Conservation (phyloP, 768 basidiomycete genomes). For the Flagelloscypha sp. region DNA sequence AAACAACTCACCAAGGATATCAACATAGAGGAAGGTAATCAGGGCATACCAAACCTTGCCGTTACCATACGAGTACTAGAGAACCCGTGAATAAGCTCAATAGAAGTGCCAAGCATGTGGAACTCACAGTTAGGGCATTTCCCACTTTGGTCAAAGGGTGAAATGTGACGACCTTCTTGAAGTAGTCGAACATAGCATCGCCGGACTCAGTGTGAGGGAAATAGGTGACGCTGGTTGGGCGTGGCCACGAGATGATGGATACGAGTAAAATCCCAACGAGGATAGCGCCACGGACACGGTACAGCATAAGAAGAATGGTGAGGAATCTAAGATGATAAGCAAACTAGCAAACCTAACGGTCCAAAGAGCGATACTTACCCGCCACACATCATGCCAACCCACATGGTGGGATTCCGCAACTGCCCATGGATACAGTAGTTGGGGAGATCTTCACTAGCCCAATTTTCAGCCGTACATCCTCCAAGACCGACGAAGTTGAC, state of each 20-base stretch:
- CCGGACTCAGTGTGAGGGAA: slow-evolving; percentile 70
- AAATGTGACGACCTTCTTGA: slow-evolving; percentile 78
- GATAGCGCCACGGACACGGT: slow-evolving; percentile 77
- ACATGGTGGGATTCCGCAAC: slow-evolving; percentile 69
- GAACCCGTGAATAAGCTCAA: slow-evolving; percentile 6
- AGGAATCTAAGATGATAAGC: slow-evolving; percentile 41
- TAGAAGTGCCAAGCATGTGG: background rate
- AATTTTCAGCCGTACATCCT: slow-evolving; percentile 60
- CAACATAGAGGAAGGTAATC: slow-evolving; percentile 84
- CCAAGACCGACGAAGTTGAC: slow-evolving; percentile 68
- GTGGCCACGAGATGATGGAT: slow-evolving; percentile 84
- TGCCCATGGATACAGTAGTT: slow-evolving; percentile 58
- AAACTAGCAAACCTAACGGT: slow-evolving; percentile 1
- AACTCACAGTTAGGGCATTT: slow-evolving; percentile 58
- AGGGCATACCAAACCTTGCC: slow-evolving; percentile 83
- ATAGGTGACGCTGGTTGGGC: slow-evolving; percentile 70
- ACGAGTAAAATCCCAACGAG: slow-evolving; percentile 77
- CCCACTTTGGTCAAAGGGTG: slow-evolving; percentile 53
- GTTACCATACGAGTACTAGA: slow-evolving; percentile 46
- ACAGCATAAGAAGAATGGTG: slow-evolving; percentile 75
- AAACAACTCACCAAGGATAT: slow-evolving; percentile 55
- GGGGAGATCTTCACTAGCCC: slow-evolving; percentile 34
- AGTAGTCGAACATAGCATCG: slow-evolving; percentile 70
- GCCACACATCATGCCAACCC: slow-evolving; percentile 83
- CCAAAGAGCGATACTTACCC: slow-evolving; percentile 38